These are phyloP conservation scores for Pistacia integerrima DNA, from an alignment of 345 rosid genomes.

Conservation along the genomic window DNA sequence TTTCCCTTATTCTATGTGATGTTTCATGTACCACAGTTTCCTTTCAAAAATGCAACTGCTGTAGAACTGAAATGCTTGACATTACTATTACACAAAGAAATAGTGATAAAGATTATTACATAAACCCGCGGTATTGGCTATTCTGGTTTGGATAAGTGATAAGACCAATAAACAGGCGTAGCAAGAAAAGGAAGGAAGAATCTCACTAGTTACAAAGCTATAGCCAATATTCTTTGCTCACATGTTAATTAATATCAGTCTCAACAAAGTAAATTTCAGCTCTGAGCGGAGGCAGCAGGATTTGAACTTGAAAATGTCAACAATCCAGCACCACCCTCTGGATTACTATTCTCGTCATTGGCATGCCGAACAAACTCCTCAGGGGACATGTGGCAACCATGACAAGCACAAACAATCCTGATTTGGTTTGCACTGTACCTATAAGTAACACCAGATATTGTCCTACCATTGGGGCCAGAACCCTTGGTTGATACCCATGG, in stretches of 20 bases:
- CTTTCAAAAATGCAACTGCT: not conserved
- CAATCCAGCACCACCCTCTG: conserved; percentile 53
- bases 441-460: conserved; percentile 92
- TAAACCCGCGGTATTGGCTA: conserved; percentile 28
- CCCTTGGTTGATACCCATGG: conserved; percentile 97
- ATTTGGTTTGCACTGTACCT: conserved; percentile 69
- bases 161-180: conserved; percentile 3
- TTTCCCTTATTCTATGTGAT: too few relatives aligned
- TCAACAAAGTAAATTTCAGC: conserved; percentile 33
- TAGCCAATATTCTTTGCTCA: conserved; percentile 8
- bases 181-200: conserved; percentile 6
- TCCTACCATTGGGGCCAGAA: conserved; percentile 80
- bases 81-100: conserved; percentile 24
- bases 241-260: conserved; percentile 5
- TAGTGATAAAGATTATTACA: conserved; percentile 24
- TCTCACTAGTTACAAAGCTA: conserved; percentile 18
- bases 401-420: conserved; percentile 94
- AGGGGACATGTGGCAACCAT: conserved; percentile 85
- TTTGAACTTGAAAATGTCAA: conserved; percentile 48
- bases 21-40: not conserved
- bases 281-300: conserved; percentile 85
- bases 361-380: conserved; percentile 95
- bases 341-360: conserved; percentile 58
- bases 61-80: conserved; percentile 8
- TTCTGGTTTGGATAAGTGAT: conserved; percentile 12